These are phyloP conservation scores for Rhodotorula sp. DNA, from an alignment of 1,284 basidiomycete species.

Conservation along the genomic window DNA sequence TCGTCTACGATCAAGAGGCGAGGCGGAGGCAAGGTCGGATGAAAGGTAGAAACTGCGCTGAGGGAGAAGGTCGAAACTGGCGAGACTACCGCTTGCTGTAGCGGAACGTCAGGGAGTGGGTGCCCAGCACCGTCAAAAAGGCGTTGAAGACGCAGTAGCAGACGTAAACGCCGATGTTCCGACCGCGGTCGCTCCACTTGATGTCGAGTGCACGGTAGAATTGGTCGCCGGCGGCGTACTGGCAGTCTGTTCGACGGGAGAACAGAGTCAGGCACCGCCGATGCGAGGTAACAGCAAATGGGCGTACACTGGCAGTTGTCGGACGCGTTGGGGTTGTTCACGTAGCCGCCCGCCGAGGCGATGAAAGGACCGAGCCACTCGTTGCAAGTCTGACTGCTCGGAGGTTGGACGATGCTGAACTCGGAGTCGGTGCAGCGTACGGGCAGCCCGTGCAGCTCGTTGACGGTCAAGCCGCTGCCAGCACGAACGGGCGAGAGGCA, in stretches of 20 bases:
- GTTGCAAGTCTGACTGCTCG: constrained; percentile 47
- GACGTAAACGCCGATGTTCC: constrained; percentile 13
- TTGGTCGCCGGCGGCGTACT: constrained; percentile 64
- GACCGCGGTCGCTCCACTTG: constrained; percentile 51
- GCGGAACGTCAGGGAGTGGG: constrained; percentile 58
- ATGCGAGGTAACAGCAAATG: constrained; percentile 27
- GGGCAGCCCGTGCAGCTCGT: constrained; percentile 70
- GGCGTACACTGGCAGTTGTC: constrained; percentile 59
- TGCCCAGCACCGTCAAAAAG: constrained; percentile 67
- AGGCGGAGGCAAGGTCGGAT: too few relatives aligned
- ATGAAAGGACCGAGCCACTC: constrained; percentile 43
- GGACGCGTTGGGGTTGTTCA: constrained; percentile 67
- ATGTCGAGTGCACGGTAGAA: constrained; percentile 71
- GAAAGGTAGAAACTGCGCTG: too few relatives aligned
- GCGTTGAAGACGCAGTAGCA: constrained; percentile 60
- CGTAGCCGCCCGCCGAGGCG: constrained; percentile 63
- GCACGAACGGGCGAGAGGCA: too few relatives aligned
- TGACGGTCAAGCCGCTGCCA: constrained; percentile 63
- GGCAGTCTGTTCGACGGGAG: constrained; percentile 35
- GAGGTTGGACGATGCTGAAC: constrained; percentile 47
- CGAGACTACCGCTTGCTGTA: constrained; percentile 6
- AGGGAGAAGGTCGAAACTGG: not conserved
- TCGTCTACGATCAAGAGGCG: too few relatives aligned
- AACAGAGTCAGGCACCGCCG: too few relatives aligned
- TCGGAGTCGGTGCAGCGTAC: constrained; percentile 54